Base-by-base conservation (phyloP, 441 rosid genomes). In the Sinapis alba region DNA sequence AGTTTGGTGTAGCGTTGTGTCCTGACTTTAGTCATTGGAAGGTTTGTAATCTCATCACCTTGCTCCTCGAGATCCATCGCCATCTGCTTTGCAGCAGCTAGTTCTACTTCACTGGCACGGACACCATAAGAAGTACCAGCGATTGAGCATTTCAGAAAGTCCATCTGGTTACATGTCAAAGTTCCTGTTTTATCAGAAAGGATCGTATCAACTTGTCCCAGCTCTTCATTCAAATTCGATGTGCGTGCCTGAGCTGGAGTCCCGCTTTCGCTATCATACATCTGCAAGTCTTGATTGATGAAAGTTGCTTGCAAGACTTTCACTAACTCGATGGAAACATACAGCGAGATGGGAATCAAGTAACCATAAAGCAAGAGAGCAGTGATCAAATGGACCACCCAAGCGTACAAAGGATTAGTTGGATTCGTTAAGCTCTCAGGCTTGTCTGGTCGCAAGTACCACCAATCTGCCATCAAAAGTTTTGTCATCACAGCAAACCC, bases 81-180 rank as follows among this genome's bases (percentile, higher is more conserved):
- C 83, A 88, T 88, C 72, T 83, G 80, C 71, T 72, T 87, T 19
- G 87, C 82, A 10, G 93, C 91, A 11, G 91, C 95, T 53, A 86
- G 77, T 62, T 92, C 97, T 51, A 92, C 87, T 79, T 92, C 92
- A 63, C 82, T 87, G 26, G 80, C 74, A 50, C 75, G 69, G 26
- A 84, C 82, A 1, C 96, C 97, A 80, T 92, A 92, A 0, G 92
- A 80, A 61, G 74, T 69, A 54, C 97, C 94, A 0, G 92, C 96
- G 32, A 92, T 90, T 2, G 96, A 92, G 74, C 96, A 92, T 80
- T 90, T 92, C 81, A 78, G 79, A 65, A 90, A 92, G 28, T 90
- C 96, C 97, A 92, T 92, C 82, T 86, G 96, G 64, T 92, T 92
- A 78, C 97, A 86, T n/a, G 97, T 92, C 89, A 92, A 82, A 26